Percentiles rank a stretch among this genome's conserved stretches.
phyloP scores from a whole-genome alignment of 306 rosid genomes.

The Dalbergia oliveri region DNA sequence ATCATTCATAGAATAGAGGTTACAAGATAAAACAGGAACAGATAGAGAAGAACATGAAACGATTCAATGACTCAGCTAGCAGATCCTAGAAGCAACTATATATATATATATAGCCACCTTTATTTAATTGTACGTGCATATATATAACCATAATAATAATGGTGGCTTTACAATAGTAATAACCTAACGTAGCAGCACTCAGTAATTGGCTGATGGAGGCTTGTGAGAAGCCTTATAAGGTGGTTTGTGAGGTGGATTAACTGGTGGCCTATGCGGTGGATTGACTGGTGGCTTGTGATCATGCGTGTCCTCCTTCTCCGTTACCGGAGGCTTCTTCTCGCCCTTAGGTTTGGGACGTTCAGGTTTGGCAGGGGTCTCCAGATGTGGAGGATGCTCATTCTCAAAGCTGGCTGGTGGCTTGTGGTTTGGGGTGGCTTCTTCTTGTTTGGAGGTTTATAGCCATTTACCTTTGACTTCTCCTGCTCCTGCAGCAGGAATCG shows the following conservation, averaged over 20 bases:
- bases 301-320: background rate
- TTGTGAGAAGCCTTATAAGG: background rate
- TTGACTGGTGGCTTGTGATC: background rate
- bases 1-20: background rate
- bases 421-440: conserved; percentile 1
- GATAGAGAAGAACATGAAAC: background rate
- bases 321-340: background rate
- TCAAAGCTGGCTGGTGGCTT: background rate
- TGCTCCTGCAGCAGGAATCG: background rate
- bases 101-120: background rate
- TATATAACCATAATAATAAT: background rate
- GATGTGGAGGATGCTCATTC: too few species aligned
- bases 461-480: background rate
- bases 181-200: background rate
- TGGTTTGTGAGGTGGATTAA: background rate
- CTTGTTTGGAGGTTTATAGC: background rate
- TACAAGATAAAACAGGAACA: background rate
- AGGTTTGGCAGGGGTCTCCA: too few species aligned
- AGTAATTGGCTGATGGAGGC: conserved; percentile 6
- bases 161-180: background rate
- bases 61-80: background rate
- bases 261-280: background rate
- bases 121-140: background rate
- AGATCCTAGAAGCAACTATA: too few species aligned
- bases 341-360: too few species aligned